phyloP scores from a whole-genome alignment of 2,329 filamentous ascomycete genomes.

The Pseudogymnoascus destructans region DNA sequence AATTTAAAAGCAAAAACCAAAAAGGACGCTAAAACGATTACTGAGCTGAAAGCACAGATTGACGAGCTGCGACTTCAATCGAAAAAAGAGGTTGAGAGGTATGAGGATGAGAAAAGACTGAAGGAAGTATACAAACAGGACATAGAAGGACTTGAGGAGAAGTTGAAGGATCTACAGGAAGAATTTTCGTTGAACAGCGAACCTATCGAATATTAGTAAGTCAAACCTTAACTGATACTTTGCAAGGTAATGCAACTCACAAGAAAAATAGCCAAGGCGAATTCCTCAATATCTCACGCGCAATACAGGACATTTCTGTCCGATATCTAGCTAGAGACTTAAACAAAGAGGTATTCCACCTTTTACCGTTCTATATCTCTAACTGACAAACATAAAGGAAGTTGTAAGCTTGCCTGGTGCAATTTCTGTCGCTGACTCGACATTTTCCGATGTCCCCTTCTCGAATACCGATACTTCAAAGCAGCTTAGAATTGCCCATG shows the following conservation, averaged over 20 bases:
- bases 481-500: neutral
- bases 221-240: neutral
- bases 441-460: neutral
- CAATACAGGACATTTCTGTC: neutral
- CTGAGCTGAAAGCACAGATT: constrained; percentile 9
- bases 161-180: constrained; percentile 11
- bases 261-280: neutral
- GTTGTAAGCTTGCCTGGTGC: neutral
- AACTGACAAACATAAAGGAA: neutral
- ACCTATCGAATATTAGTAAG: constrained; percentile 12
- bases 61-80: constrained; percentile 8
- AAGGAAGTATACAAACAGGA: constrained; percentile 11
- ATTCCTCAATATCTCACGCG: constrained; percentile 12
- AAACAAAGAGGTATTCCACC: neutral
- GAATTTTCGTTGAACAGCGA: constrained; percentile 13
- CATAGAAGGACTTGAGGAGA: constrained; percentile 9
- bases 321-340: neutral
- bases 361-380: neutral
- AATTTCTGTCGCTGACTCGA: neutral
- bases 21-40: neutral
- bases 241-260: constrained; percentile 8
- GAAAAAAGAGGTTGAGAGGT: neutral
- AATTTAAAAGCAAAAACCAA: constrained; percentile 10
- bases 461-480: neutral
- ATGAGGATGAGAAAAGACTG: constrained; percentile 10